Conservation (phyloP, 345 rosid genomes). For the Physaria fendleri region DNA sequence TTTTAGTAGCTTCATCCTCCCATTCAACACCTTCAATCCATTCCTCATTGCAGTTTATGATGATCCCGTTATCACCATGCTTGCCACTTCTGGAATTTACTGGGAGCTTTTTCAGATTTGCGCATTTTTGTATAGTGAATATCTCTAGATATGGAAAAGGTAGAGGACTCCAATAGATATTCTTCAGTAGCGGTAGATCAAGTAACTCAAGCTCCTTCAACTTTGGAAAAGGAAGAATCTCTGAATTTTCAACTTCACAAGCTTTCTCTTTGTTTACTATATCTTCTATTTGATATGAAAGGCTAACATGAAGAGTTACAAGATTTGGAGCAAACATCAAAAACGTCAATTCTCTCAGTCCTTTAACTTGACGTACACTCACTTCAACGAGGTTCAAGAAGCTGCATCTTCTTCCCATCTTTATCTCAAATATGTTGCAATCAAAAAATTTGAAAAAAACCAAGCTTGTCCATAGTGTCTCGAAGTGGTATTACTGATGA, state of each 20-base stretch:
- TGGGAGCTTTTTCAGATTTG: no score
- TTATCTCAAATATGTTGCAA: not conserved
- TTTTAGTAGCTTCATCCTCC: no score
- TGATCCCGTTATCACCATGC: no score
- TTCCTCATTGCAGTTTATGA: no score
- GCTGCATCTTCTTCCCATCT: not conserved
- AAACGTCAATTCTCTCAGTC: constrained; percentile 7
- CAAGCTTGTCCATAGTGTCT: not conserved
- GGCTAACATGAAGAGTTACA: rapidly evolving
- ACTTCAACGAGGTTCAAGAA: not conserved
- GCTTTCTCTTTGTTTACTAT: constrained; percentile 18
- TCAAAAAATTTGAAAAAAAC: rapidly evolving
- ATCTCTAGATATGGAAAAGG: not conserved
- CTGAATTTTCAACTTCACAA: not conserved
- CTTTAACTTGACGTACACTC: rapidly evolving
- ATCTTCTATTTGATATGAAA: not conserved
- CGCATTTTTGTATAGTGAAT: rapidly evolving
- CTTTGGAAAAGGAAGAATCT: not conserved
- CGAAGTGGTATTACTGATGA: not conserved
- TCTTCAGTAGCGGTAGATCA: not conserved
- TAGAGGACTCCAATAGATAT: constrained; percentile 11
- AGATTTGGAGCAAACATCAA: constrained; percentile 17
- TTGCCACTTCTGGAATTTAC: no score
- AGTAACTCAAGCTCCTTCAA: rapidly evolving
- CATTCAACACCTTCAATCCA: no score